Base-by-base conservation (phyloP, 352 stramenopile species). In the Thalassiosira oceanica region DNA sequence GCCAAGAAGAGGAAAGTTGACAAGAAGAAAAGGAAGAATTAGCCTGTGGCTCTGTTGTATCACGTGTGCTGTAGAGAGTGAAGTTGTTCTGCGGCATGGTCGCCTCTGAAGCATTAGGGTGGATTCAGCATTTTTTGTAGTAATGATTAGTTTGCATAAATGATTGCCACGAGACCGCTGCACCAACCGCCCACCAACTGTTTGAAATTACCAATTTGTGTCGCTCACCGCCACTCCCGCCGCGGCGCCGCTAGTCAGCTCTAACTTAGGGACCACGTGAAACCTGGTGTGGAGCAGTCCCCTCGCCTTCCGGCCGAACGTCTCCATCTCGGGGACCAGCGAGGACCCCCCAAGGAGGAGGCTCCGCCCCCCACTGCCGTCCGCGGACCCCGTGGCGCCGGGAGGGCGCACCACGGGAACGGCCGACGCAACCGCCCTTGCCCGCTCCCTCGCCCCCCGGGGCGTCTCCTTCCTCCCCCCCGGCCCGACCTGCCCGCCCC, bases 401-500 rank as follows among this genome's bases (percentile, higher is more conserved):
- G n/a, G n/a, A 3, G 56, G 43, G 21, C 67, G 54, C 46, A 78
- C 31, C 37, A 53, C 35, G 54, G 60, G 65, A 28, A 78, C 31
- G 13, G 33, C 15, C 31, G 54, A 67, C 28, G 67, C 42, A 20
- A 60, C 78, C 36, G 67, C 61, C 33, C 33, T 51, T 33, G 88
- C 68, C 15, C 84, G 76, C 56, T 78, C 29, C 35, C 74, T 72
- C 24, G 79, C 89, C 58, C 89, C 76, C 4, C 69, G 69, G 0
- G 84, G 81, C 15, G 73, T 87, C 73, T 91, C 84, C 39, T 72
- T 52, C 37, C 65, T 61, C n/a, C 66, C 55, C 36, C 57, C 44
- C 2, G 55, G 33, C 35, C 58, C 61, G 21, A 88, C 74, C 80
- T 98, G 94, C 10, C 95, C 96, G 29, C 96, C 96, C 51, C 96